Percentiles rank a stretch among this genome's conserved stretches.
Evolutionary conservation across 257 asterid genomes (phyloP).

Genomic region (Przewalskia tangutica): DNA sequence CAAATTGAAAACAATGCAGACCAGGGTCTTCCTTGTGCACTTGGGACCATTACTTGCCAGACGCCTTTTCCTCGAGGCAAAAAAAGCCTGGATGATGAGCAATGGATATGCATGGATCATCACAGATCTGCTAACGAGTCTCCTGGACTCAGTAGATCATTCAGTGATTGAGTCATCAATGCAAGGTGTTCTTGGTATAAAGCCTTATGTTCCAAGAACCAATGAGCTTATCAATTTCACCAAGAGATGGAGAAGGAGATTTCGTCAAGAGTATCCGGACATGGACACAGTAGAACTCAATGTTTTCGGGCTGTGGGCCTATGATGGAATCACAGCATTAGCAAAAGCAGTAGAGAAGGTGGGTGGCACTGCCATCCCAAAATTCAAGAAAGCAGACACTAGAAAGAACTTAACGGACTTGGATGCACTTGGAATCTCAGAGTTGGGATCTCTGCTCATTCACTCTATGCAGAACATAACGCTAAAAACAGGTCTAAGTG

Average conservation of each 20-base stretch:
- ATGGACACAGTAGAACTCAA: conserved; percentile 16
- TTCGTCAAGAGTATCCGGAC: conserved; percentile 12
- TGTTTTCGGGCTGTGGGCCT: conserved; percentile 49
- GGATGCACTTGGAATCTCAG: conserved; percentile 19
- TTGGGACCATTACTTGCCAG: no score
- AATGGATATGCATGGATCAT: conserved; percentile 50
- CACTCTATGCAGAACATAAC: conserved; percentile 10
- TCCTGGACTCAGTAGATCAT: conserved; percentile 16
- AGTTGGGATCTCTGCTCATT: conserved; percentile 23
- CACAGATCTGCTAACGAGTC: conserved; percentile 31
- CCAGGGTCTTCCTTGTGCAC: no score
- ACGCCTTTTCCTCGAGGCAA: conserved; percentile 27
- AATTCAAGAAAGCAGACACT: not conserved
- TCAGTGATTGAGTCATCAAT: conserved; percentile 25
- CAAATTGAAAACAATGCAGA: no score
- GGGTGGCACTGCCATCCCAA: conserved; percentile 3
- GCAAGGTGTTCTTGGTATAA: conserved; percentile 48
- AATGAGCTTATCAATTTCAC: conserved; percentile 9
- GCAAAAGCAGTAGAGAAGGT: conserved; percentile 31
- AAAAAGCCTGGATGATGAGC: conserved; percentile 30
- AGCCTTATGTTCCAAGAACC: conserved; percentile 30
- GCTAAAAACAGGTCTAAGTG: conserved; percentile 27
- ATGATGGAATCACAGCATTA: conserved; percentile 32
- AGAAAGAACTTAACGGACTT: conserved; percentile 7
- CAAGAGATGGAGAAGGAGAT: conserved; percentile 27